Percentiles rank a stretch among this genome's conserved stretches.
Evolutionary conservation across 2,329 filamentous ascomycete genomes (phyloP).

Genomic region (Coniochaeta prunicola): DNA sequence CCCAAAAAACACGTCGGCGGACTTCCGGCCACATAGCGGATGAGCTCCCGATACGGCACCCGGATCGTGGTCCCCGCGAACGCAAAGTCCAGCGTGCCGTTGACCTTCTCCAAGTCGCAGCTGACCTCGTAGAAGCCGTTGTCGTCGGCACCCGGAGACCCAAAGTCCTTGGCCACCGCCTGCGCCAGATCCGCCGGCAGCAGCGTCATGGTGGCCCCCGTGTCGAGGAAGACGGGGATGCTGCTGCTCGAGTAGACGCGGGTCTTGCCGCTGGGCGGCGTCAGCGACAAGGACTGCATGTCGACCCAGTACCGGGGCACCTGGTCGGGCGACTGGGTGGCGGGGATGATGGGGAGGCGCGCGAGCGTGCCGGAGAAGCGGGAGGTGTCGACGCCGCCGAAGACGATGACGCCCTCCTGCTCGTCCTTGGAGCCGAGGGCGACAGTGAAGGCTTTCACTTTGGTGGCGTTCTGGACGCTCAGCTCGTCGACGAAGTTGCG

Average conservation of each 20-base stretch:
- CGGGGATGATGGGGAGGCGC: constrained; percentile 50
- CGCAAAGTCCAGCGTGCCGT: constrained; percentile 39
- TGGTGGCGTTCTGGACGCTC: constrained; percentile 43
- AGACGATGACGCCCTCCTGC: constrained; percentile 56
- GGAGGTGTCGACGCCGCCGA: constrained; percentile 58
- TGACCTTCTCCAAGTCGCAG: constrained; percentile 31
- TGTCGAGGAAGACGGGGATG: constrained; percentile 60
- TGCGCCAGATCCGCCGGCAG: constrained; percentile 50
- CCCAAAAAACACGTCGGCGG: constrained; percentile 39
- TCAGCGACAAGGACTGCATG: constrained; percentile 36
- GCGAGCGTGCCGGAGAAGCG: constrained; percentile 54
- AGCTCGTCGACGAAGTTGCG: constrained; percentile 46
- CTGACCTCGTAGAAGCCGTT: constrained; percentile 39
- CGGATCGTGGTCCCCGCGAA: constrained; percentile 40
- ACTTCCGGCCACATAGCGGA: constrained; percentile 25
- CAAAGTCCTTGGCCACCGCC: constrained; percentile 42
- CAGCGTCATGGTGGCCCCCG: constrained; percentile 61
- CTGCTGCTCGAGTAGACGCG: constrained; percentile 25
- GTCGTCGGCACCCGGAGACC: constrained; percentile 26
- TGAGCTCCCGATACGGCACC: constrained; percentile 43
- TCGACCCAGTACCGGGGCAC: constrained; percentile 45
- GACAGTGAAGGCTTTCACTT: constrained; percentile 58
- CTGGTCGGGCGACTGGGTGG: constrained; percentile 45
- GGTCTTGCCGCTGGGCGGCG: constrained; percentile 26
- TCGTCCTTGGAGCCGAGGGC: constrained; percentile 58